These are phyloP conservation scores for Cryphonectria radicalis DNA, from an alignment of 2,329 filamentous ascomycete genomes.

Conservation along the genomic window DNA sequence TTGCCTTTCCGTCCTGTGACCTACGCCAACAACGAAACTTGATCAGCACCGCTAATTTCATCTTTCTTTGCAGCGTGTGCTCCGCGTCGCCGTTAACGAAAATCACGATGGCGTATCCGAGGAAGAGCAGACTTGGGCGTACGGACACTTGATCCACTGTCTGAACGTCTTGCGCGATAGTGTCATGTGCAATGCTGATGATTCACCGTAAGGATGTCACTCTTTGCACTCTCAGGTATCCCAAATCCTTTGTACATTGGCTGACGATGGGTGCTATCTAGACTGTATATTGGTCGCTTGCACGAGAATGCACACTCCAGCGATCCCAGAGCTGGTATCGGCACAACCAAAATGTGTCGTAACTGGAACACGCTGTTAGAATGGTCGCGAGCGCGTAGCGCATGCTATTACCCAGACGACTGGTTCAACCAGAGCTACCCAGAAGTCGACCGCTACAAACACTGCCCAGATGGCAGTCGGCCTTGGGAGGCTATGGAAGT, in stretches of 20 bases:
- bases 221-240: neutral
- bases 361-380: constrained; percentile 27
- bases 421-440: constrained; percentile 20
- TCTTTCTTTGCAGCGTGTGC: constrained; percentile 19
- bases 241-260: neutral
- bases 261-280: neutral
- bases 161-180: constrained; percentile 30
- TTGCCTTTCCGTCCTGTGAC: neutral
- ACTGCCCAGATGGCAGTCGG: constrained; percentile 27
- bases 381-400: constrained; percentile 29
- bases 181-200: constrained; percentile 30
- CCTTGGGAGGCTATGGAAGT: constrained; percentile 24
- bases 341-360: constrained; percentile 30
- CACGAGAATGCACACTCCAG: constrained; percentile 29
- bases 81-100: constrained; percentile 27
- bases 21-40: neutral
- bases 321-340: constrained; percentile 29
- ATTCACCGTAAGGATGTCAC: constrained; percentile 21
- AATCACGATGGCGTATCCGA: constrained; percentile 28
- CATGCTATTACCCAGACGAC: constrained; percentile 28
- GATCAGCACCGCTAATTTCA: neutral
- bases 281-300: constrained; percentile 27
- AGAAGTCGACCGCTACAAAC: constrained; percentile 30
- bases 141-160: constrained; percentile 30
- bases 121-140: constrained; percentile 27